Conservation (phyloP, 2,329 filamentous ascomycete genomes). For the Aspergillus uvarum region DNA sequence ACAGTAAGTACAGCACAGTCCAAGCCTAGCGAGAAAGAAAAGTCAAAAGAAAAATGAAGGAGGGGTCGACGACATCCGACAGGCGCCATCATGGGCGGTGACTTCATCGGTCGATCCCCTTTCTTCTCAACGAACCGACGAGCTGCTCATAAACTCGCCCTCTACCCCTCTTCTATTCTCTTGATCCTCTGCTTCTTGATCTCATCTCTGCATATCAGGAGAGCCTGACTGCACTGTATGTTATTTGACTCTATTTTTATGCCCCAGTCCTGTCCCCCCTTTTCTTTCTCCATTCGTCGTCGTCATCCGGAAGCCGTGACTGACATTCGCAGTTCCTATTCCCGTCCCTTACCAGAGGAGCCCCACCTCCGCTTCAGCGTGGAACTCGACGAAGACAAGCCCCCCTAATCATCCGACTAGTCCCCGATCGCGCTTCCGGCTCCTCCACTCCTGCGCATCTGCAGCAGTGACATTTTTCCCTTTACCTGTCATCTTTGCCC, state of each 20-base stretch:
- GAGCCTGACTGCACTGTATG: background rate
- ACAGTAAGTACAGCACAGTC: too few relatives aligned
- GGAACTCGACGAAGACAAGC: background rate
- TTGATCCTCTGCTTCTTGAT: background rate
- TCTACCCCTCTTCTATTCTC: background rate
- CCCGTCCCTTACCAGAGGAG: background rate
- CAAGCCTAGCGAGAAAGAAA: background rate
- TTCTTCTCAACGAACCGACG: background rate
- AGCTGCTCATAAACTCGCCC: background rate
- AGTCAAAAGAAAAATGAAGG: background rate
- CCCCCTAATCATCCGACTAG: constrained; percentile 10
- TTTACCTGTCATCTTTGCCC: constrained; percentile 1
- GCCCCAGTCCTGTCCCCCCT: background rate
- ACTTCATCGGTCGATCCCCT: constrained; percentile 8
- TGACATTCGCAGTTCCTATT: background rate
- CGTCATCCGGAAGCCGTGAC: background rate
- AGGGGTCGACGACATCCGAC: background rate
- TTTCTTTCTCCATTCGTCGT: background rate
- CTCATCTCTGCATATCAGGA: background rate
- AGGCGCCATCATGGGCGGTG: background rate
- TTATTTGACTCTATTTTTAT: too few relatives aligned
- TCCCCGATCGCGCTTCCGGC: constrained; percentile 10
- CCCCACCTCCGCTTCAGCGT: constrained; percentile 1
- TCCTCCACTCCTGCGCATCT: constrained; percentile 3
- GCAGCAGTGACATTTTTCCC: constrained; percentile 1